Evolutionary conservation across 495 filamentous ascomycete genomes (phyloP), one percentile per base, ranked within the genome.

Genomic region (Chaetomium fimeti): DNA sequence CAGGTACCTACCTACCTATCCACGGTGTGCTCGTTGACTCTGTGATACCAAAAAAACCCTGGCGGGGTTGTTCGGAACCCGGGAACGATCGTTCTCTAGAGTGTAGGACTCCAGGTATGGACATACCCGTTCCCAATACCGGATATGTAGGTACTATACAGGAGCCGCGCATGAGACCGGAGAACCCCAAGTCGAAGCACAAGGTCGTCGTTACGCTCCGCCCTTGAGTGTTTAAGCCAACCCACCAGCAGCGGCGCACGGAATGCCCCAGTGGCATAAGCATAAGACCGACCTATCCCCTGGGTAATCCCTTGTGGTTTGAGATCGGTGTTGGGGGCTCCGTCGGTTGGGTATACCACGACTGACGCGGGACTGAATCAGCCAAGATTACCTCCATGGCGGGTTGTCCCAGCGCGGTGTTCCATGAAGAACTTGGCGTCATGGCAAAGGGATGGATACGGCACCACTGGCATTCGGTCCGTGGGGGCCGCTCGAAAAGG

Each of bases 301-400:
- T 60, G 47, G 15, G 61, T 61, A 64, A 64, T 64, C 25, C 55
- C 28, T 2, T 13, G 25, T 49, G 15, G 61, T 68, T 67, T 60
- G 60, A 67, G 65, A 48, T 53, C 16, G 20, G 9, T 36, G 25
- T 53, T 27, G 36, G 47, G 36, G 56, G 29, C 20, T 61, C 49
- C 42, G 65, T 60, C 49, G 49, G 65, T 60, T 64, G 48, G 43
- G 22, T 24, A 36, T 36, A 11, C 12, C 32, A 36, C 32, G 32
- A 36, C 32, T 36, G 32, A 36, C 8, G 8, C 32, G 12, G 32
- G 12, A 36, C 8, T 36, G 32, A 36, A 36, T 36, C 32, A 36
- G 55, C 29, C 47, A n/a, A 38, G 48, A 24, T 40, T 51, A 52
- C 51, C 56, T 63, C n/a, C n/a, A n/a, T n/a, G 60, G 57, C 22